Percentiles rank a stretch among this genome's conserved stretches.
Evolutionary conservation across 208 protist genomes (phyloP).

Genomic region (Leishmania mexicana): DNA sequence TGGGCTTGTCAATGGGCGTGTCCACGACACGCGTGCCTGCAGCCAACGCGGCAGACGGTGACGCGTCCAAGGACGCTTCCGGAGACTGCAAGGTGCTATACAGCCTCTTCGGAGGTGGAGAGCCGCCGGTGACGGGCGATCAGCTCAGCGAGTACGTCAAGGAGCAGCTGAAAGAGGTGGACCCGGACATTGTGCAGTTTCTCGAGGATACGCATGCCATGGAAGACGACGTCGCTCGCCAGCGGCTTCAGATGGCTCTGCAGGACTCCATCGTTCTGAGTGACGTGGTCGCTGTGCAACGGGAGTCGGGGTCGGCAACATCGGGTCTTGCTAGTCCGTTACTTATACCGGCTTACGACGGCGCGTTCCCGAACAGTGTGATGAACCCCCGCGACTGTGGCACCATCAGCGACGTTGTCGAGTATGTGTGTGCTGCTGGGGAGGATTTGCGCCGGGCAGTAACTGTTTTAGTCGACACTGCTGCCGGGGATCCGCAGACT

Average conservation of each 20-base stretch:
- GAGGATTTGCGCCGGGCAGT: slow-evolving; percentile 1
- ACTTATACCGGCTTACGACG: background rate
- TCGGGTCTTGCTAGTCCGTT: background rate
- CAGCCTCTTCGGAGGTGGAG: slow-evolving; percentile 58
- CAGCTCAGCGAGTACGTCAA: slow-evolving; percentile 76
- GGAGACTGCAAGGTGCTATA: slow-evolving; percentile 42
- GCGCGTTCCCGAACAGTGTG: slow-evolving; percentile 17
- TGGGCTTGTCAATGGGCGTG: slow-evolving; percentile 18
- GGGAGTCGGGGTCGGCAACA: background rate
- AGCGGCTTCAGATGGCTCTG: slow-evolving; percentile 51
- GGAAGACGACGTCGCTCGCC: slow-evolving; percentile 45
- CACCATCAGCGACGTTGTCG: slow-evolving; percentile 1
- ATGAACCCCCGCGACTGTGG: slow-evolving; percentile 14
- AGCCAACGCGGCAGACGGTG: background rate
- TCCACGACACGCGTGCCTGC: background rate
- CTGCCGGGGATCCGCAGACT: slow-evolving; percentile 19
- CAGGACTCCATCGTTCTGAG: slow-evolving; percentile 25
- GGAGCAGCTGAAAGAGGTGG: slow-evolving; percentile 52
- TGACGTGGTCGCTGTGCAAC: slow-evolving; percentile 1
- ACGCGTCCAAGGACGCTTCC: background rate
- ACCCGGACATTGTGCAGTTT: slow-evolving; percentile 45
- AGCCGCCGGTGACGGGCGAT: slow-evolving; percentile 63
- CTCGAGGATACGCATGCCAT: slow-evolving; percentile 74
- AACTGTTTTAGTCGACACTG: background rate
- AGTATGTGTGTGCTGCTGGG: background rate